Evolutionary conservation across 768 basidiomycete genomes (phyloP).

Genomic region (Auricularia cornea): DNA sequence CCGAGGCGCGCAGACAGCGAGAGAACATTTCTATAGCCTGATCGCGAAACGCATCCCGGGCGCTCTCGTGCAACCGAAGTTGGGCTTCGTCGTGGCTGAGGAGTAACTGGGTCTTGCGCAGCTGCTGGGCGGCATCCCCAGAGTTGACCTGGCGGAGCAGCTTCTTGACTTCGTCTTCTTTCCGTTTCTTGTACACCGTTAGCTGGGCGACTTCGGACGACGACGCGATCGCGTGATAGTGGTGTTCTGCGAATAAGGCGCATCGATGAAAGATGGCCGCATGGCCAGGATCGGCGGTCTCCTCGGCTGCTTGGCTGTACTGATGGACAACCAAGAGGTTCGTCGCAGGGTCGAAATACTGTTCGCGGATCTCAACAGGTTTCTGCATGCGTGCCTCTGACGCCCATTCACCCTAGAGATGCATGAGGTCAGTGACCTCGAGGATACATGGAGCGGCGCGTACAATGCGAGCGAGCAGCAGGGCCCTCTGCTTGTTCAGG

Average conservation of each 20-base stretch:
- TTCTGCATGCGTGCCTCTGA: conserved; percentile 79
- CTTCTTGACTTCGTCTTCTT: conserved; percentile 57
- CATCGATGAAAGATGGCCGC: conserved; percentile 69
- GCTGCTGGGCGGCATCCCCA: conserved; percentile 19
- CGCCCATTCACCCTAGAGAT: conserved; percentile 76
- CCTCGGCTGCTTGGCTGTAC: conserved; percentile 5
- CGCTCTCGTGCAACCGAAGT: conserved; percentile 31
- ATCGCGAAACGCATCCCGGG: conserved; percentile 55
- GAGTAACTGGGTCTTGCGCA: conserved; percentile 37
- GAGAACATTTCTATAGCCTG: conserved; percentile 84
- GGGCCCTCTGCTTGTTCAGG: conserved; percentile 3
- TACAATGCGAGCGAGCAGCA: conserved; percentile 54
- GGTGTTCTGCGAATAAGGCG: conserved; percentile 83
- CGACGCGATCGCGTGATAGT: conserved; percentile 63
- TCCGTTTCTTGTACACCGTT: conserved; percentile 65
- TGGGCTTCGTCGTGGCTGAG: conserved; percentile 46
- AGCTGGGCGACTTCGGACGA: conserved; percentile 64
- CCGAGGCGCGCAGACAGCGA: conserved; percentile 57
- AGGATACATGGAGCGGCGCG: conserved; percentile 20
- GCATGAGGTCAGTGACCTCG: not conserved
- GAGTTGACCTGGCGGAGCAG: conserved; percentile 20
- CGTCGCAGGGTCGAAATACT: conserved; percentile 64
- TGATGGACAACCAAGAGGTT: conserved; percentile 18
- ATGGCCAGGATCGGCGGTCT: conserved; percentile 20
- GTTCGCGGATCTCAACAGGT: conserved; percentile 55